Base-by-base conservation (phyloP, 441 rosid genomes). In the Pelargonium citronellum region DNA sequence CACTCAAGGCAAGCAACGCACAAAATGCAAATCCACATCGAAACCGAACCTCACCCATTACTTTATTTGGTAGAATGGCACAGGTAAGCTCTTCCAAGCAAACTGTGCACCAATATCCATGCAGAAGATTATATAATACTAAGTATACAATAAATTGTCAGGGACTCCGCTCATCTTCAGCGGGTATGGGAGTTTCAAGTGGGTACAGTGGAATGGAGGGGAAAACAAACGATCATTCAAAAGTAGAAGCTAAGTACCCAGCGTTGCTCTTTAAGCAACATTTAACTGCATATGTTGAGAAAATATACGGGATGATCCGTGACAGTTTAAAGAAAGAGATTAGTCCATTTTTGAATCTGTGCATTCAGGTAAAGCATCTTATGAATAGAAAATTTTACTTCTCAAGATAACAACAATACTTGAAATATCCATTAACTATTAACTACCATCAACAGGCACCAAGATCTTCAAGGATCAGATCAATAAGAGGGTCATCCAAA, bases 221-320 rank as follows among this genome's bases (percentile, higher is more conserved):
- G 16, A 81, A 79, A 70, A 74, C 82, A 57, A 75, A 71, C 16
- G 84, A 80, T 69, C 83, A 81, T 67, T 68, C 79, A 69, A 81
- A 79, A 78, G 81, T 87, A 19, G 96, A 89, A 73, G 96, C 96
- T 57, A 89, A 87, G 81, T 89, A 86, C 72, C 96, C 96, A 49
- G 91, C 91, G 47, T 77, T 89, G 66, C 86, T 87, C 44, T 89
- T 89, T 73, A 89, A 89, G 78, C 96, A 89, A 73, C 95, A 89
- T 75, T 70, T 89, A 70, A 85, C 92, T 11, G 95, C 95, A 63
- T 86, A 71, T 69, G 86, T 87, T 47, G 95, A 89, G 85, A 89
- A 87, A 75, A 79, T 85, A 77, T 89, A 87, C 68, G 87, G 92
- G 66, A 73, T 87, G 83, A 83, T 87, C 69, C 80, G 90, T 41